Percentiles rank a stretch among this genome's conserved stretches.
These are phyloP conservation scores for Sarcodon sp. DNA, from an alignment of 768 basidiomycete species.

Conservation along the genomic window DNA sequence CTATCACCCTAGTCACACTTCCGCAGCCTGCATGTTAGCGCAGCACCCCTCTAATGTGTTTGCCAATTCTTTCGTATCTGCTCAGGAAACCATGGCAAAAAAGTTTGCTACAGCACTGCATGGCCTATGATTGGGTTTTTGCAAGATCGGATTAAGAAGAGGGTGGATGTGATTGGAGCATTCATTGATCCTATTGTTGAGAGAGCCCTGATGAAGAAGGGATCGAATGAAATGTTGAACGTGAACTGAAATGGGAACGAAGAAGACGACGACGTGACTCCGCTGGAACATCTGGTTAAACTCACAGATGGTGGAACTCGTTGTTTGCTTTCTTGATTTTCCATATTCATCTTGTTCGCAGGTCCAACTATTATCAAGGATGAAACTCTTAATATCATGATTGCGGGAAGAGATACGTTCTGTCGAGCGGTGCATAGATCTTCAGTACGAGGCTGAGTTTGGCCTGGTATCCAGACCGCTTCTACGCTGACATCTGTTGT, in stretches of 20 bases:
- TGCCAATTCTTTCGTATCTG: not conserved
- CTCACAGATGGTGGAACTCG: constrained; percentile 25
- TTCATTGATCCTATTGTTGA: constrained; percentile 2
- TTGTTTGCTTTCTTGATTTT: not conserved
- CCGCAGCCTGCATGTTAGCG: constrained; percentile 3
- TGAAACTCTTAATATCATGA: constrained; percentile 7
- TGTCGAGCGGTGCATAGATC: not conserved
- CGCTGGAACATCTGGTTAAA: constrained; percentile 44
- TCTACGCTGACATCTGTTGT: constrained; percentile 36
- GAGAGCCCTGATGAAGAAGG: constrained; percentile 6
- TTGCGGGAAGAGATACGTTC: constrained; percentile 7
- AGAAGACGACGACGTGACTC: constrained; percentile 28
- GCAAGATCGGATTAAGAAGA: constrained; percentile 7
- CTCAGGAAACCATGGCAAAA: not conserved
- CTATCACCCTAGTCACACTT: constrained; percentile 11
- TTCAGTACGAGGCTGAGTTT: not conserved
- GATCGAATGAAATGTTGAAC: constrained; percentile 1
- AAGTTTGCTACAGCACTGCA: not conserved
- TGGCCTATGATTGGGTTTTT: constrained; percentile 1
- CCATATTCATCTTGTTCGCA: not conserved
- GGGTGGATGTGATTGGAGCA: constrained; percentile 1
- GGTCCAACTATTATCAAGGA: constrained; percentile 2
- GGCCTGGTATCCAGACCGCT: constrained; percentile 18
- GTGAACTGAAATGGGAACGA: constrained; percentile 15
- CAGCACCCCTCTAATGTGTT: not conserved